Percentiles rank a stretch among this genome's conserved stretches.
These are phyloP conservation scores for Mariannaea elegans DNA, from an alignment of 2,329 filamentous ascomycete species.

Conservation along the genomic window DNA sequence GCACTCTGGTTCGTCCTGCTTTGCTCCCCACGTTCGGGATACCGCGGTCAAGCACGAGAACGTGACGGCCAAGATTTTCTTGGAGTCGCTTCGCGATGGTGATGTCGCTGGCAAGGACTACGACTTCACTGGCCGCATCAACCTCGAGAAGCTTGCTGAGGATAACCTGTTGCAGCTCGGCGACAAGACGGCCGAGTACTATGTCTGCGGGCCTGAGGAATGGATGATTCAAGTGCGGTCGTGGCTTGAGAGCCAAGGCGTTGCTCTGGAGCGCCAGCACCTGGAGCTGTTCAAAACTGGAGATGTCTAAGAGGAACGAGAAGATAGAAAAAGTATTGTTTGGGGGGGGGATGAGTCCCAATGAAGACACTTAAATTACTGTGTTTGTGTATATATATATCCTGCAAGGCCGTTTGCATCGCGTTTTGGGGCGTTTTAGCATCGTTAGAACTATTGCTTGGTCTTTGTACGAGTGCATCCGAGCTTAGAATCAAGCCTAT, in stretches of 20 bases:
- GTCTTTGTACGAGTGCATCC: slow-evolving; percentile 10
- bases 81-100: slow-evolving; percentile 56
- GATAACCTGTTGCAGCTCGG: slow-evolving; percentile 64
- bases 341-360: too few species aligned
- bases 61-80: slow-evolving; percentile 62
- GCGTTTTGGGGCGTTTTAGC: slow-evolving; percentile 33
- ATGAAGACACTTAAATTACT: too few species aligned
- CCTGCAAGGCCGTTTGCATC: slow-evolving; percentile 20
- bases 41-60: slow-evolving; percentile 49
- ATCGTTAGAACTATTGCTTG: slow-evolving; percentile 19
- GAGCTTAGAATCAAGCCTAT: slow-evolving; percentile 17
- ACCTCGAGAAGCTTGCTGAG: slow-evolving; percentile 63
- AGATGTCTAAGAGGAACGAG: slow-evolving; percentile 29
- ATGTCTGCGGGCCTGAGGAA: slow-evolving; percentile 72
- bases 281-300: slow-evolving; percentile 76
- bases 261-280: slow-evolving; percentile 66
- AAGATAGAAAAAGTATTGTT: not conserved
- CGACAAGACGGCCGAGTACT: slow-evolving; percentile 69
- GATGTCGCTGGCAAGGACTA: slow-evolving; percentile 64
- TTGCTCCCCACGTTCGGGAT: slow-evolving; percentile 60
- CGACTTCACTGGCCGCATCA: slow-evolving; percentile 65
- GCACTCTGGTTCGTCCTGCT: slow-evolving; percentile 61
- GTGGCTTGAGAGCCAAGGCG: slow-evolving; percentile 63
- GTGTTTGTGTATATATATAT: not conserved
- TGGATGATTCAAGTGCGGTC: slow-evolving; percentile 73